Percentiles rank a stretch among this genome's conserved stretches.
phyloP scores from a whole-genome alignment of 352 stramenopile species.

The Phytophthora colocasiae region DNA sequence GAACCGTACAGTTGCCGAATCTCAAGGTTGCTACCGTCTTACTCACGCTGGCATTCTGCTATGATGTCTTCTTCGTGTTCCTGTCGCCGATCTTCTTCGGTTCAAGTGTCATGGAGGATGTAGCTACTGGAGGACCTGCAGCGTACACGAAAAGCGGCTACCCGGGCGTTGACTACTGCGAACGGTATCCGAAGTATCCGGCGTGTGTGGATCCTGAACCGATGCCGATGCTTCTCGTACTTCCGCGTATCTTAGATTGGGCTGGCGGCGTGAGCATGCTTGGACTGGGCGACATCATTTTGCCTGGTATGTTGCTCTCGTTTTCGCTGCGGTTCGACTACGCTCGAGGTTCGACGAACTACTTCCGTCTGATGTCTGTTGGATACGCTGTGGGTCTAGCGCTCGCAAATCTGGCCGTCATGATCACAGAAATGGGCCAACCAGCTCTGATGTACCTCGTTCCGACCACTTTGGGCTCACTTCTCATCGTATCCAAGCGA shows the following conservation, averaged over 20 bases:
- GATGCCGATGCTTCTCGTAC: conserved; percentile 95
- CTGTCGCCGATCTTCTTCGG: conserved; percentile 91
- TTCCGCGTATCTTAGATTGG: conserved; percentile 94
- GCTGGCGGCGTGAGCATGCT: conserved; percentile 92
- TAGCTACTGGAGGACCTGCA: conserved; percentile 89
- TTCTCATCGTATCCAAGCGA: conserved; percentile 65
- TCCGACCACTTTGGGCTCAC: conserved; percentile 88
- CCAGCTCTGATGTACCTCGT: conserved; percentile 97
- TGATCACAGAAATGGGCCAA: conserved; percentile 94
- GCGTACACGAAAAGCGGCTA: conserved; percentile 74
- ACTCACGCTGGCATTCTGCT: conserved; percentile 92
- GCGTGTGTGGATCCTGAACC: conserved; percentile 81
- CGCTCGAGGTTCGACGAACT: conserved; percentile 51
- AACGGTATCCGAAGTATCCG: conserved; percentile 68
- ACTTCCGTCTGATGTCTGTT: conserved; percentile 90
- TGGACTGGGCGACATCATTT: conserved; percentile 96
- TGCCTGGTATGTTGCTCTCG: conserved; percentile 94
- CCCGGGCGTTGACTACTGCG: conserved; percentile 77
- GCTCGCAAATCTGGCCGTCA: conserved; percentile 95
- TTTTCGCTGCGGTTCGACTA: conserved; percentile 95
- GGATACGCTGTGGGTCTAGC: conserved; percentile 93
- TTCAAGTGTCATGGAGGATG: conserved; percentile 94
- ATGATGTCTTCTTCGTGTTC: conserved; percentile 98
- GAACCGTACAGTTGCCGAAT: conserved; percentile 90
- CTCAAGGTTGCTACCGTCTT: conserved; percentile 92